These are phyloP conservation scores for Phytophthora pinifolia DNA, from an alignment of 352 stramenopile genomes.

Conservation along the genomic window DNA sequence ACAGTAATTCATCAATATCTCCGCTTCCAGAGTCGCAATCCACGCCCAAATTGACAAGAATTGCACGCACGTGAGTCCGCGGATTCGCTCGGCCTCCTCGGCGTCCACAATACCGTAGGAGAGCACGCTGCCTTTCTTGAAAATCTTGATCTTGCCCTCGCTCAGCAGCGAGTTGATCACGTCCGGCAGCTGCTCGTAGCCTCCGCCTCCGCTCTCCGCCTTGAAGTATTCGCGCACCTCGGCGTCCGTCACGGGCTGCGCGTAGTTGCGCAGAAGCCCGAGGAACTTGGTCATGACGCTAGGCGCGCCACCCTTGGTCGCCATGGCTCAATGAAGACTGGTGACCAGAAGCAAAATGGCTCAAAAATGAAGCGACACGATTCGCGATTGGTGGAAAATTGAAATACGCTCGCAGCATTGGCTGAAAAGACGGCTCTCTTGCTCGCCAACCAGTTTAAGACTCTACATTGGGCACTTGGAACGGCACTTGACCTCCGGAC, in stretches of 20 bases:
- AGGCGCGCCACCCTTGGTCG: constrained; percentile 29
- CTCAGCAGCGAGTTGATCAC: constrained; percentile 86
- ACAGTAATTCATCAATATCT: constrained; percentile 10
- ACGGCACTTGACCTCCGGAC: not conserved
- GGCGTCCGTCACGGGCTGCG: constrained; percentile 73
- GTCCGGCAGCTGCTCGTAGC: constrained; percentile 82
- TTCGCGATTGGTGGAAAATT: constrained; percentile 33
- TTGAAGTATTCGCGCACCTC: constrained; percentile 85
- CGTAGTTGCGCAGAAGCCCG: constrained; percentile 75
- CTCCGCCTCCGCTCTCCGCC: constrained; percentile 44
- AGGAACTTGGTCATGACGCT: constrained; percentile 72
- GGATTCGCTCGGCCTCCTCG: constrained; percentile 85
- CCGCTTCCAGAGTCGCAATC: constrained; percentile 7
- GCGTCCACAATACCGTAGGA: constrained; percentile 82
- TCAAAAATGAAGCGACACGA: constrained; percentile 12
- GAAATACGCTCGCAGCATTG: constrained; percentile 19
- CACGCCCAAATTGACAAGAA: not conserved
- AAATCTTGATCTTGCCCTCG: constrained; percentile 90
- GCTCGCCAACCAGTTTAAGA: constrained; percentile 48
- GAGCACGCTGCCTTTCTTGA: constrained; percentile 83
- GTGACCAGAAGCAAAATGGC: constrained; percentile 16
- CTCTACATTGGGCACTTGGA: constrained; percentile 6
- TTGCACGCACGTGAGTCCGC: constrained; percentile 69
- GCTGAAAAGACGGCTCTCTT: constrained; percentile 28
- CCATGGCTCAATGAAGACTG: constrained; percentile 22